Evolutionary conservation across 768 basidiomycete species (phyloP), one percentile per base, ranked within the genome.

Genomic region (Rhizopogon vinicolor): DNA sequence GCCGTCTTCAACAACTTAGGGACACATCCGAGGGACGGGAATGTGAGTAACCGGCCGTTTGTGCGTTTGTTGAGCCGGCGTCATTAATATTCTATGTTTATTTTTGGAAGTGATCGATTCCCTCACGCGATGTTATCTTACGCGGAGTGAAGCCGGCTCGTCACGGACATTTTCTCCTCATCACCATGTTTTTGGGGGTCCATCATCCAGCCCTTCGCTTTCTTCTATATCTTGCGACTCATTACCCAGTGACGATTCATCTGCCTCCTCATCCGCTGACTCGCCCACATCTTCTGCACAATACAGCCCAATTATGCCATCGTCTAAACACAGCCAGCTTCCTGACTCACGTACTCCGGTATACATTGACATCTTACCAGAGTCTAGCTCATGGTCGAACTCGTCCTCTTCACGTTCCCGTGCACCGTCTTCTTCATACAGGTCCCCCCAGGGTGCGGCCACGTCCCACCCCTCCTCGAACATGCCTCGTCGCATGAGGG

Each of bases 1-100:
- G 86, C 63, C 86, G 89, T 53, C 74, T 91, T 33, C 89, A 91
- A 65, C 88, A 90, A 63, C 78, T 91, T 51, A 74, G 87, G 61
- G 87, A 91, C 67, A 86, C 86, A 2, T 79, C 83, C 60, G 83
- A 86, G 46, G 87, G 87, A 40, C 86, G 86, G 67, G 75, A 81
- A 66, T 73, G 89, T 90, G 66, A 70, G 86, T 79, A 29, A 7
- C 52, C 57, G 22, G 33, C 35, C 18, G 48, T 51, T 58, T 48
- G 52, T 41, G 66, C 68, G 68, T 60, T 60, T 51, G 45, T 43
- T 67, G 46, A 65, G 62, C 68, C 65, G 64, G 53, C 53, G 43
- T 61, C 60, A 42, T 56, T 64, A 61, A 70, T 62, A 57, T 14
- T 60, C 67, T 58, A 40, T 60, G 46, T 61, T 58, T 70, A 51